These are phyloP conservation scores for Salicornia ramosissima DNA, from an alignment of 148 eudicot genomes.

Conservation along the genomic window DNA sequence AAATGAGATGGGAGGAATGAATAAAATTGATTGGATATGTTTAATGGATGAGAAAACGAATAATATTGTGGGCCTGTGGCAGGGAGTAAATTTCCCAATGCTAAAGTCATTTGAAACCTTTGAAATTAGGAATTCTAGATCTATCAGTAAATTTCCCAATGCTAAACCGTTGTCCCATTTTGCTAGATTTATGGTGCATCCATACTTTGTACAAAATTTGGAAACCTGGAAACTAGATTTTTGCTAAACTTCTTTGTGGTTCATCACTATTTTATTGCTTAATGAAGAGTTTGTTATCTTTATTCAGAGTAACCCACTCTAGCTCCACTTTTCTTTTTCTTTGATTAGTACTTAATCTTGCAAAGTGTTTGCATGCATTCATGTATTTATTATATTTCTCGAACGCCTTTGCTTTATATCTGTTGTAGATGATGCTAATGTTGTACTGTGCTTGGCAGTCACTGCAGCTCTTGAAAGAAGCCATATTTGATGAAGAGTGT, in stretches of 20 bases:
- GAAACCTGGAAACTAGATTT: not conserved
- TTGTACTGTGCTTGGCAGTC: conserved; percentile 47
- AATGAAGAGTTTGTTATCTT: not conserved
- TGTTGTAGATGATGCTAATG: not conserved
- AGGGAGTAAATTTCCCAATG: too few species aligned
- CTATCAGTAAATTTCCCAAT: not conserved
- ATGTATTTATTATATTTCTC: not conserved
- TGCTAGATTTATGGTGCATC: not conserved
- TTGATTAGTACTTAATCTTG: not conserved
- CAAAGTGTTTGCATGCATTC: not conserved
- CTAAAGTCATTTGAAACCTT: too few species aligned
- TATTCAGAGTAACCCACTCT: not conserved
- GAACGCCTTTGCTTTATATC: not conserved
- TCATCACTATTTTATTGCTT: not conserved
- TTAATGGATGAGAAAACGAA: too few species aligned
- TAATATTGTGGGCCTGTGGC: too few species aligned
- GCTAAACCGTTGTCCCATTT: not conserved
- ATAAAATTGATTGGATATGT: too few species aligned
- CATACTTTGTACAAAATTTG: not conserved
- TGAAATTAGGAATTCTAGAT: not conserved
- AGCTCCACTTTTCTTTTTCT: not conserved
- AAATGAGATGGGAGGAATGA: too few species aligned
- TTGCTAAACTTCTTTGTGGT: not conserved
- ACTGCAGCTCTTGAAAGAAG: conserved; percentile 73
- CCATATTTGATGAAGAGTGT: conserved; percentile 79